Base-by-base conservation (phyloP, 139 green algal genomes). In the Tetraselmis striata region DNA sequence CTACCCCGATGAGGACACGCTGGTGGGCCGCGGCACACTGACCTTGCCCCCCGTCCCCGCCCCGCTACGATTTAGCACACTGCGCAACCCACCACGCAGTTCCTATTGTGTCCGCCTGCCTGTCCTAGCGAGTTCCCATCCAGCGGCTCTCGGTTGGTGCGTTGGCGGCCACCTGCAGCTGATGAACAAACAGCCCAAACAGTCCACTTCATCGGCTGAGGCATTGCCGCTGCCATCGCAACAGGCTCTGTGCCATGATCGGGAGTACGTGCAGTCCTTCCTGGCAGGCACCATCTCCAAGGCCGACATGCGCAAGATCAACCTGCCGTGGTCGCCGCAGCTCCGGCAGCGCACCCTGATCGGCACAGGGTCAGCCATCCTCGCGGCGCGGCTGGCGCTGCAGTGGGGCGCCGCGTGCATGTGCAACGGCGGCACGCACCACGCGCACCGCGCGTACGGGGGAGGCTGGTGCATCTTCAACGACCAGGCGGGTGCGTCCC, bases 381-480 rank as follows among this genome's bases (percentile, higher is more conserved):
- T 91, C 32, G 88, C 90, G 22, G 86, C 86, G 0, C 83, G 89
- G 5, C 82, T 91, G 27, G 90, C 90, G 0, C 76, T 91, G 76
- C 84, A 90, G 77, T 85, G 80, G 24, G 88, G 88, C 0, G 45
- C 90, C 45, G 88, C 90, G 1, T 80, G 78, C 32, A 92, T 90
- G 88, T 85, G 77, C 67, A 92, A 92, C 77, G 90, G 90, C 1
- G 90, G 90, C 58, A 93, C 90, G 0, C 90, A 93, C 81, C 90
- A 93, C 31, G 90, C 90, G 2, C 89, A 92, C 76, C 32, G 31
- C 5, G 32, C 31, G 2, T 77, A 86, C 18, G 89, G 89, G 1
- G 85, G 84, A 80, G 88, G 88, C 27, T 25, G 81, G 77, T 77
- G 45, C 59, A 32, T 75, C 0, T 29, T 58, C 45, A 81, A 27